A percentile compares a stretch with the other conserved stretches of the same genome.
phyloP scores from a whole-genome alignment of 2,329 filamentous ascomycete genomes.

The Epichloe bromicola region DNA sequence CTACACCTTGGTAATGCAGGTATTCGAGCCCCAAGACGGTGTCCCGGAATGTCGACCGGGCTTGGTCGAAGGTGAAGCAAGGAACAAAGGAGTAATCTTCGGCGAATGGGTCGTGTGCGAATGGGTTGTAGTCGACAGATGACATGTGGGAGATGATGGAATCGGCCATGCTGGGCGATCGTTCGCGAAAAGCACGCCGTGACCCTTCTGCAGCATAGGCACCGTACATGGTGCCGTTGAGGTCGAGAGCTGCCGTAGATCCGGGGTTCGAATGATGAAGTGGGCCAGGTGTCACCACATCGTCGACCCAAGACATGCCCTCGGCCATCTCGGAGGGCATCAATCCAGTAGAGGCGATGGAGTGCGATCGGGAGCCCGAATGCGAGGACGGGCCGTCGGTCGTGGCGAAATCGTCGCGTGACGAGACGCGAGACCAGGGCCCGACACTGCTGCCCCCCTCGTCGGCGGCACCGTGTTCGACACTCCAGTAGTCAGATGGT shows the following conservation, averaged over 20 bases:
- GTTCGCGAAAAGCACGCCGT: conserved; percentile 46
- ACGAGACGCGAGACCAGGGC: conserved; percentile 29
- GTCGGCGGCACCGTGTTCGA: conserved; percentile 58
- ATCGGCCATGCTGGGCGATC: conserved; percentile 70
- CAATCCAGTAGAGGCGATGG: conserved; percentile 25
- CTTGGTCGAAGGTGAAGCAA: conserved; percentile 75
- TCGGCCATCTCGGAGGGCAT: conserved; percentile 23
- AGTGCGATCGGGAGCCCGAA: conserved; percentile 29
- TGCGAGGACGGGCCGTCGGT: conserved; percentile 24
- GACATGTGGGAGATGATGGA: conserved; percentile 62
- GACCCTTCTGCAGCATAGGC: conserved; percentile 48
- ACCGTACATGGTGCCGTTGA: conserved; percentile 70
- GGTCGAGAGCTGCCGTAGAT: conserved; percentile 49
- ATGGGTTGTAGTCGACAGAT: conserved; percentile 44
- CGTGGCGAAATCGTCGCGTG: conserved; percentile 25
- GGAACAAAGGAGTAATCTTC: conserved; percentile 91
- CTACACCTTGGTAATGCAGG: conserved; percentile 74
- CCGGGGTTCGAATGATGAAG: conserved; percentile 38
- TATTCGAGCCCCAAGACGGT: conserved; percentile 90
- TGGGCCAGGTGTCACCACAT: conserved; percentile 40
- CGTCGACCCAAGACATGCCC: conserved; percentile 30
- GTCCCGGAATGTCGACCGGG: conserved; percentile 77
- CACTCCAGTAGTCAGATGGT: conserved; percentile 63
- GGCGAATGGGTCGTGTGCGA: conserved; percentile 53
- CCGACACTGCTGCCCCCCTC: conserved; percentile 30